Evolutionary conservation across 2,329 filamentous ascomycete species (phyloP).

Genomic region (Claviceps cyperi): DNA sequence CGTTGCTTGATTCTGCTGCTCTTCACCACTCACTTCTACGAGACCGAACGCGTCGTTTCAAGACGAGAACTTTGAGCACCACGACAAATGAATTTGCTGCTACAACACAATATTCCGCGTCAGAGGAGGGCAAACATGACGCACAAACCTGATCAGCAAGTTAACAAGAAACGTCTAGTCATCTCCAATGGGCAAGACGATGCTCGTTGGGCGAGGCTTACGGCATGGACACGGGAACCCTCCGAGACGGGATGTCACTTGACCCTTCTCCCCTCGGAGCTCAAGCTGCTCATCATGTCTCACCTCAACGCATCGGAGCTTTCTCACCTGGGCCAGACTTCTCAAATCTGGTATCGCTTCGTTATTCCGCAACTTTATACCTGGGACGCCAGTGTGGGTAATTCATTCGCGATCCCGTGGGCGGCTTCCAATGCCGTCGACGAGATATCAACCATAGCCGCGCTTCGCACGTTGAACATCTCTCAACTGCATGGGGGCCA

Average conservation of each 20-base stretch:
- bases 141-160: background rate
- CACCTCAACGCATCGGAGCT: background rate
- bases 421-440: background rate
- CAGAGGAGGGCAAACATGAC: background rate
- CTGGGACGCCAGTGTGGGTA: background rate
- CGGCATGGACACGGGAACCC: background rate
- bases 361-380: background rate
- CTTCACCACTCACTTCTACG: background rate
- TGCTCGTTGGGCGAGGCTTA: background rate
- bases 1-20: background rate
- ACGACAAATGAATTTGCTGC: background rate
- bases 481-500: background rate
- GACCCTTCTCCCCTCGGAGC: background rate
- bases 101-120: background rate
- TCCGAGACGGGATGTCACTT: background rate
- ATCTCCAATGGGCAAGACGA: slow-evolving; percentile 24
- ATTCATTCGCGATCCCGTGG: slow-evolving; percentile 2
- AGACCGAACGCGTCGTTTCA: background rate
- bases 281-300: background rate
- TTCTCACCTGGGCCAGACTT: background rate
- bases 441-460: background rate
- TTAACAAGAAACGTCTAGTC: background rate
- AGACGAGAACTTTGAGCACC: background rate
- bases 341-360: background rate
- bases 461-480: background rate